Evolutionary conservation across 2,329 filamentous ascomycete species (phyloP), one percentile per base, ranked within the genome.

Genomic region (Calcarisporium arbuscula): DNA sequence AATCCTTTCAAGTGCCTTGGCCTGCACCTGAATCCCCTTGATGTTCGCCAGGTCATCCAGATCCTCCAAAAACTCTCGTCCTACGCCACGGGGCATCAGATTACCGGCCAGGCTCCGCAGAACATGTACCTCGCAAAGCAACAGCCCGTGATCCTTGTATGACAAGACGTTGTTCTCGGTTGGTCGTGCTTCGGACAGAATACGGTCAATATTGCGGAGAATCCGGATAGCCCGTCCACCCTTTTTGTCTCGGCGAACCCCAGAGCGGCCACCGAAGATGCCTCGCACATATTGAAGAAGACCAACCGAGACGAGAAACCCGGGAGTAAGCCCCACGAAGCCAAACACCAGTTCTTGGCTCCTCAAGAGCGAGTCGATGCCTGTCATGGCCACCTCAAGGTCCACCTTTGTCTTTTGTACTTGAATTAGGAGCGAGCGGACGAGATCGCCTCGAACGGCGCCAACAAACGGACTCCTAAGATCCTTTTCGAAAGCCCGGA

Each of bases 381-480:
- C 92, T 40, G 85, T 87, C 65, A 98, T 89, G 11, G 92, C 92
- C 41, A 96, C 81, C 59, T 98, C 92, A 10, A 98, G 80, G 53
- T 98, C 92, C 8, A 98, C 92, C 66, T 98, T 98, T 16, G 92
- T 96, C 70, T 98, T 98, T 53, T 98, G 92, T 23, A 98, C 82
- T 55, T 98, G 92, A 36, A 98, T 96, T 28, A 98, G 70, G 19
- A 98, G 75, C 5, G 90, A 88, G 33, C 90, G 81, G 22, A 96
- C 75, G 19, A 98, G 71, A 50, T 96, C 90, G 9, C 92, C 92
- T 19, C 79, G 76, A 14, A 98, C 62, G 0, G 89, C 85, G 7
- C 90, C 89, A 35, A 80, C 69, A 41, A 98, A 79, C 1, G 92
- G 92, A 30, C 70, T 82, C 34, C 83, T 76, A 27, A 98, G 68